Evolutionary conservation across 1,284 basidiomycete genomes (phyloP), one percentile per base, ranked within the genome.

Genomic region (Microstroma glucosiphilum): DNA sequence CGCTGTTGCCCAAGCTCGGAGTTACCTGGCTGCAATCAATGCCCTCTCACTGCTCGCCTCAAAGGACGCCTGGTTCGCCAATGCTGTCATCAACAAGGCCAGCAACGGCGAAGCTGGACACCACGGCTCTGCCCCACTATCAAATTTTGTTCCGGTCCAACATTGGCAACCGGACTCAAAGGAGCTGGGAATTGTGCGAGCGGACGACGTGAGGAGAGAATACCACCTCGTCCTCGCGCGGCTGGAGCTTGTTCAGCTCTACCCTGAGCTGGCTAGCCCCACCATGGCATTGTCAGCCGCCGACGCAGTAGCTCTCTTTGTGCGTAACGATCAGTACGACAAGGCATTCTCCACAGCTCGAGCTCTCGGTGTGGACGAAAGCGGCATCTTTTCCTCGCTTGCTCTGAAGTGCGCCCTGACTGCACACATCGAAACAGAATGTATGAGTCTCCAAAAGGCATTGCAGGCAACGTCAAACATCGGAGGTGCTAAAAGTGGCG

Each of bases 21-120:
- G 71, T 67, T 90, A 91, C 75, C 84, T 89, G 56, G 86, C 93
- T 40, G 88, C 91, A 17, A 89, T 96, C 80, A 97, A 96, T 76
- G 88, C 91, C 9, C 82, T 99, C 41, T 86, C 89, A 12, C 83
- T 97, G 66, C 84, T 93, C 40, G 88, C 92, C 71, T 82, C 84
- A 66, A 87, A 88, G 71, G 88, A 87, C 69, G 88, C 92, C 9
- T 98, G 91, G 91, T 84, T 97, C 53, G 82, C 88, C 9, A 62
- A 78, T 62, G 26, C 49, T 17, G 60, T 67, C n/a, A 60, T 60
- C 40, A 60, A 61, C 23, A 30, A 43, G 40, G 15, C 19, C 9
- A 13, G 15, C 40, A 42, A 7, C 41, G 21, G 43, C 59, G 17
- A 48, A 21, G 43, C 43, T 17, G 43, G 6, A 3, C 30, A 37